phyloP scores from a whole-genome alignment of 1,139 yeast genomes.

The Geotrichum fermentans region DNA sequence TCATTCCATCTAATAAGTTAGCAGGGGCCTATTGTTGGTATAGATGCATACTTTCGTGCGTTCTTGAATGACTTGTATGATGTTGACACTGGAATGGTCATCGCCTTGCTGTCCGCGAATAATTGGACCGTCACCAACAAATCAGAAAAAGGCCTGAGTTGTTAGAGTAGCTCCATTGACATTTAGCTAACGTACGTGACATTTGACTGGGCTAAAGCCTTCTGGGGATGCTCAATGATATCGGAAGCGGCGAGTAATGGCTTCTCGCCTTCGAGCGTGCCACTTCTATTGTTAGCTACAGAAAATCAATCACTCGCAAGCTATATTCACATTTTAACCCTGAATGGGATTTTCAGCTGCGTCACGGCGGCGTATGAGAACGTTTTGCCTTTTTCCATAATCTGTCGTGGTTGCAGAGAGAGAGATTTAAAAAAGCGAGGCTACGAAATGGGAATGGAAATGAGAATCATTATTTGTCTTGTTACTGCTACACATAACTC shows the following conservation, averaged over 20 bases:
- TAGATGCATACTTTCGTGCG: constrained; percentile 24
- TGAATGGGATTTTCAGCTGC: constrained; percentile 58
- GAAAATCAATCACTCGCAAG: constrained; percentile 34
- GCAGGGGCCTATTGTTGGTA: background rate
- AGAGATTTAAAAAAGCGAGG: background rate
- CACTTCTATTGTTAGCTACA: constrained; percentile 8
- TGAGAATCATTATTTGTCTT: background rate
- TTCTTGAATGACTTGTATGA: constrained; percentile 56
- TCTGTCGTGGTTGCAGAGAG: background rate
- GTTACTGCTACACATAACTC: background rate
- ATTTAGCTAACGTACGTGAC: constrained; percentile 20
- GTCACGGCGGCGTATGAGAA: constrained; percentile 71
- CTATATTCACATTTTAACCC: constrained; percentile 41
- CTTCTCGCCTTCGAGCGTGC: constrained; percentile 43
- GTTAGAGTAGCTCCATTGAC: constrained; percentile 15
- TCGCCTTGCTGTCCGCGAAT: constrained; percentile 54
- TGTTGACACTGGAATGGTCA: constrained; percentile 66
- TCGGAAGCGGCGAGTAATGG: constrained; percentile 50
- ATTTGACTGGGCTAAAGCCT: constrained; percentile 25
- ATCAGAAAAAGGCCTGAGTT: constrained; percentile 47
- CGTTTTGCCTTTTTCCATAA: constrained; percentile 45
- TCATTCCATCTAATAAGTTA: constrained; percentile 44
- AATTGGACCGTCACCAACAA: constrained; percentile 60
- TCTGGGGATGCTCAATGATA: constrained; percentile 50
- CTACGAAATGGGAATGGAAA: background rate